A percentile compares a stretch with the other conserved stretches of the same genome.
phyloP scores from a whole-genome alignment of 2,329 filamentous ascomycete species.

The Colletotrichum musicola region DNA sequence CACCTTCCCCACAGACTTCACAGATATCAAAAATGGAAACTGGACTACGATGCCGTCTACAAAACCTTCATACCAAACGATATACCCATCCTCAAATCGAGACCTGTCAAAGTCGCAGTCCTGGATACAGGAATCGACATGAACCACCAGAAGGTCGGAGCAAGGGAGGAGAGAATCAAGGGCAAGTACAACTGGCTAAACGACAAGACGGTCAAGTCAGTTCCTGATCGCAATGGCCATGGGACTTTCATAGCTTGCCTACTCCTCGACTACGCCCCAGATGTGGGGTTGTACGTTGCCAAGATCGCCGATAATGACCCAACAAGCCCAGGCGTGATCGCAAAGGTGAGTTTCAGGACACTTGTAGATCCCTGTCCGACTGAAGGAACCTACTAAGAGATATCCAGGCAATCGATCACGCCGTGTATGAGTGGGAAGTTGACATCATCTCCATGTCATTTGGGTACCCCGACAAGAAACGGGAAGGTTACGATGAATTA shows the following conservation, averaged over 20 bases:
- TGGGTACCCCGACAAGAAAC: background rate
- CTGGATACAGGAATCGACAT: slow-evolving; percentile 33
- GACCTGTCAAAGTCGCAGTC: slow-evolving; percentile 23
- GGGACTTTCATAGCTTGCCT: background rate
- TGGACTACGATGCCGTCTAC: slow-evolving; percentile 10
- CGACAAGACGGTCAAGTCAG: background rate
- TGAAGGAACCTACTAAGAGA: background rate
- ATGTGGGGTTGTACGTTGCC: slow-evolving; percentile 23
- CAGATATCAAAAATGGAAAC: slow-evolving; percentile 7
- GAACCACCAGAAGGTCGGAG: slow-evolving; percentile 6
- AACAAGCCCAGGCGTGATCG: background rate
- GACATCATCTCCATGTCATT: slow-evolving; percentile 1
- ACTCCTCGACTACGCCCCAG: slow-evolving; percentile 25
- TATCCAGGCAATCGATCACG: background rate
- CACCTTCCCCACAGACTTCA: no score
- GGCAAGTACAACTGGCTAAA: slow-evolving; percentile 14
- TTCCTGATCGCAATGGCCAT: slow-evolving; percentile 17
- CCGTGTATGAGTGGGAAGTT: background rate
- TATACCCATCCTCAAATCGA: background rate
- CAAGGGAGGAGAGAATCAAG: slow-evolving; percentile 6
- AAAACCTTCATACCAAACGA: background rate
- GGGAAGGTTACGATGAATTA: background rate
- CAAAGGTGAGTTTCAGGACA: background rate
- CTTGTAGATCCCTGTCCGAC: background rate
- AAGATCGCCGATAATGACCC: slow-evolving; percentile 27